Conservation (phyloP, 106 monocot genomes). For the Amphibolis antarctica region DNA sequence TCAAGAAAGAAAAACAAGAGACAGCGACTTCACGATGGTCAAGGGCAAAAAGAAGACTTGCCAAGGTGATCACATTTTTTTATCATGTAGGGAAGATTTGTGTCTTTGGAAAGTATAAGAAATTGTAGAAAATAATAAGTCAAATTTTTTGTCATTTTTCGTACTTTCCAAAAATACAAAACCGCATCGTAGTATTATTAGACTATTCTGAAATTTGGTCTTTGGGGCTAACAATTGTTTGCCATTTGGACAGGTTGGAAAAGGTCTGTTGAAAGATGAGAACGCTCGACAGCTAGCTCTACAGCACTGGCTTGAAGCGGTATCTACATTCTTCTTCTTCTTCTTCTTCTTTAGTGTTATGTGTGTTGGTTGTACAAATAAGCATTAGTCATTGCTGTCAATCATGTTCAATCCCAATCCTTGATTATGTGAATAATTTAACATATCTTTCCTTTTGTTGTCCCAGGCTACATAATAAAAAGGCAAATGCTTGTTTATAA, state of each 20-base stretch:
- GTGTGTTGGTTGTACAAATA: background rate
- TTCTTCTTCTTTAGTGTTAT: background rate
- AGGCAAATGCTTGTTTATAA: too few relatives aligned
- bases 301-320: constrained; percentile 27
- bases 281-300: constrained; percentile 27
- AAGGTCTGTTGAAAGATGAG: constrained; percentile 20
- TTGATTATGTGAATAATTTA: background rate
- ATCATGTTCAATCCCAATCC: background rate
- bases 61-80: constrained; percentile 10
- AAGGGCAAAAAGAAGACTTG: constrained; percentile 17
- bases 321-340: constrained; percentile 1
- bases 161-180: too few relatives aligned
- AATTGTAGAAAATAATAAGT: too few relatives aligned
- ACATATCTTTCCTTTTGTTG: background rate
- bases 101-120: too few relatives aligned
- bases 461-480: too few relatives aligned
- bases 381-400: background rate
- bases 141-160: too few relatives aligned
- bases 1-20: constrained; percentile 13
- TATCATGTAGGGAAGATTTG: too few relatives aligned
- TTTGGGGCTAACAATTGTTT: background rate
- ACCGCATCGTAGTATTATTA: too few relatives aligned
- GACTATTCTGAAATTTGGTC: background rate
- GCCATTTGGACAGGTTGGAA: constrained; percentile 13
- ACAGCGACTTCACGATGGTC: constrained; percentile 23